phyloP scores from a whole-genome alignment of 495 filamentous ascomycete genomes.

The Diplogelasinospora grovesii region DNA sequence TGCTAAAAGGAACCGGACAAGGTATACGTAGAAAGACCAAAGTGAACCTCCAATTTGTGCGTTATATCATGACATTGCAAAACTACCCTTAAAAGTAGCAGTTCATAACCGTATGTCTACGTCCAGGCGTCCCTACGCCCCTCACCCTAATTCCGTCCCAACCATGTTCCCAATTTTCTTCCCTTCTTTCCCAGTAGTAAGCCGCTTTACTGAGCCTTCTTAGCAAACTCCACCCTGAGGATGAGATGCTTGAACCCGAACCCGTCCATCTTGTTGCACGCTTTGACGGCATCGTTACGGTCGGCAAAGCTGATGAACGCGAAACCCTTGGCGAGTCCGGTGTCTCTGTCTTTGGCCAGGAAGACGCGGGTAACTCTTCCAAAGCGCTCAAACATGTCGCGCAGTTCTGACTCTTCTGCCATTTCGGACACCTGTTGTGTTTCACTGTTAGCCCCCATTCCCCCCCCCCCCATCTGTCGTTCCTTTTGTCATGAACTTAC shows the following conservation, averaged over 20 bases:
- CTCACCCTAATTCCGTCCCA: background rate
- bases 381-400: slow-evolving; percentile 96
- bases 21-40: no score
- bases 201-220: slow-evolving; percentile 51
- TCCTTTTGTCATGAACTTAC: no score
- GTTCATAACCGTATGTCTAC: no score
- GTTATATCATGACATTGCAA: no score
- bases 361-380: slow-evolving; percentile 96
- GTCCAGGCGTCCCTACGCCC: no score
- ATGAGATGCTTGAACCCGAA: slow-evolving; percentile 90
- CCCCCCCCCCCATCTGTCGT: no score
- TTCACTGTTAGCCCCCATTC: no score
- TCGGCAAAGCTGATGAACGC: slow-evolving; percentile 96
- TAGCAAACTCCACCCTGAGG: slow-evolving; percentile 84
- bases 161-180: background rate
- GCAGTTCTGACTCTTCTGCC: slow-evolving; percentile 88
- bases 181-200: slow-evolving; percentile 1
- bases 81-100: no score
- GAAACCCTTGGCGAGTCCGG: slow-evolving; percentile 90
- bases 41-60: no score
- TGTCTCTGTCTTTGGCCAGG: slow-evolving; percentile 93
- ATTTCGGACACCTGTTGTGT: slow-evolving; percentile 88
- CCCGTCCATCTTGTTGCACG: slow-evolving; percentile 96
- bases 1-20: no score
- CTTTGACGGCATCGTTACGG: slow-evolving; percentile 76